phyloP scores from a whole-genome alignment of 345 rosid genomes.

The Ceriops tagal region DNA sequence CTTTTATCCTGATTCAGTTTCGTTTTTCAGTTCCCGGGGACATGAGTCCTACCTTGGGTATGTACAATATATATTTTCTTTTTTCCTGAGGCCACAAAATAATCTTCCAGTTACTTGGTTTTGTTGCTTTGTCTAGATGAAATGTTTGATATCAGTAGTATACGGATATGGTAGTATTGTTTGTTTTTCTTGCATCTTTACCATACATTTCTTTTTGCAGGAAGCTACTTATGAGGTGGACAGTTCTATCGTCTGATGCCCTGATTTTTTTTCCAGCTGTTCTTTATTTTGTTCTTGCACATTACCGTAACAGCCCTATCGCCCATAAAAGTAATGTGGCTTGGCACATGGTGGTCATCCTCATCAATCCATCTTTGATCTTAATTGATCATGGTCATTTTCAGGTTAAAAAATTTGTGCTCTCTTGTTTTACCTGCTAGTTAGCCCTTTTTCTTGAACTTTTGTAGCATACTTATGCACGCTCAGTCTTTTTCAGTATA shows the following conservation, averaged over 20 bases:
- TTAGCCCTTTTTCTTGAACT: conserved; percentile 2
- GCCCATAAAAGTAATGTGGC: conserved; percentile 40
- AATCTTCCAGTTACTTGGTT: neutral
- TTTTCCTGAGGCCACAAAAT: no score
- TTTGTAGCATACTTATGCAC: conserved; percentile 12
- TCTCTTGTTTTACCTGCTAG: neutral
- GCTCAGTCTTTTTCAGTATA: conserved; percentile 51
- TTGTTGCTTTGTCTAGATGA: neutral
- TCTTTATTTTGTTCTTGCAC: conserved; percentile 55
- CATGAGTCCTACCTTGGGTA: conserved; percentile 78
- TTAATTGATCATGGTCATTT: conserved; percentile 94
- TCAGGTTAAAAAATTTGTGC: conserved; percentile 53
- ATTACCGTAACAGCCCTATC: conserved; percentile 25
- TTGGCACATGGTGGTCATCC: conserved; percentile 70
- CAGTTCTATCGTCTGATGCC: conserved; percentile 76
- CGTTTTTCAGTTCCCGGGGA: conserved; percentile 69
- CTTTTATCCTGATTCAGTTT: conserved; percentile 62
- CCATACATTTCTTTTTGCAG: conserved; percentile 40
- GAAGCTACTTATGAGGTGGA: conserved; percentile 88
- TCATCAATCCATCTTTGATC: conserved; percentile 77
- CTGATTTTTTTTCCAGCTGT: conserved; percentile 80
- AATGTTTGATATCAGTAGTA: neutral
- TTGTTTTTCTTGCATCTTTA: neutral
- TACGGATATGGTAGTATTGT: no score
- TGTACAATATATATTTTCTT: neutral